Percentiles rank a stretch among this genome's conserved stretches.
Evolutionary conservation across 176 grass and related monocot genomes (phyloP).

Genomic region (Ensete glaucum): DNA sequence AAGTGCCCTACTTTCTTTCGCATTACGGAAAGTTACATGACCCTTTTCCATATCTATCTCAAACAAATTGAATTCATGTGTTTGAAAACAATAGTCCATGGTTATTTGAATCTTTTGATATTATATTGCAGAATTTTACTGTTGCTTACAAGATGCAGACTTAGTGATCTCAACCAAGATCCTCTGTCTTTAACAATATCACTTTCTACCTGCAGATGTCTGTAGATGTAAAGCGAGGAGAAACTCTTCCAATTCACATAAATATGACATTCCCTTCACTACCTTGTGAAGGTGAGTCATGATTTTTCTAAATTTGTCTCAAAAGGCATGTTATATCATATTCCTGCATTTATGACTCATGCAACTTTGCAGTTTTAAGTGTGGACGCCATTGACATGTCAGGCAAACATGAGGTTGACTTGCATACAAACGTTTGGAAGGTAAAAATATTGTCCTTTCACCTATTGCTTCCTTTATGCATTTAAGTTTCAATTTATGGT

Average conservation of each 20-base stretch:
- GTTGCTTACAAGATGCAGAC: background rate
- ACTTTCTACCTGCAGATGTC: conserved; percentile 62
- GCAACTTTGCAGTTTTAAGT: conserved; percentile 49
- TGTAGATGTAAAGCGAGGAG: conserved; percentile 92
- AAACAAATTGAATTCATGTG: no score
- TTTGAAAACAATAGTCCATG: no score
- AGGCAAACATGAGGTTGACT: conserved; percentile 95
- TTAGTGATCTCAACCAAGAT: background rate
- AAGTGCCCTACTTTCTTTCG: no score
- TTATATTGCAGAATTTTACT: no score
- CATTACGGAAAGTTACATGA: no score
- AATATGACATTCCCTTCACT: conserved; percentile 94
- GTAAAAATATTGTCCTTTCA: conserved; percentile 29
- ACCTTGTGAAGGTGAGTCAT: conserved; percentile 80
- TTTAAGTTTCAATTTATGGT: background rate
- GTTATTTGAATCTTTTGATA: no score
- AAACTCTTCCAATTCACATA: conserved; percentile 91
- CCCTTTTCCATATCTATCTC: no score
- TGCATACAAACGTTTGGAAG: conserved; percentile 98
- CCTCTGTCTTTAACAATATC: background rate
- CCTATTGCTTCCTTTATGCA: background rate
- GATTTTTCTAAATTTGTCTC: background rate
- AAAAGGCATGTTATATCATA: background rate
- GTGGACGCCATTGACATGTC: conserved; percentile 98
- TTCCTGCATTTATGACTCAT: background rate